phyloP scores from a whole-genome alignment of 768 basidiomycete species.

The Cystofilobasidium macerans region DNA sequence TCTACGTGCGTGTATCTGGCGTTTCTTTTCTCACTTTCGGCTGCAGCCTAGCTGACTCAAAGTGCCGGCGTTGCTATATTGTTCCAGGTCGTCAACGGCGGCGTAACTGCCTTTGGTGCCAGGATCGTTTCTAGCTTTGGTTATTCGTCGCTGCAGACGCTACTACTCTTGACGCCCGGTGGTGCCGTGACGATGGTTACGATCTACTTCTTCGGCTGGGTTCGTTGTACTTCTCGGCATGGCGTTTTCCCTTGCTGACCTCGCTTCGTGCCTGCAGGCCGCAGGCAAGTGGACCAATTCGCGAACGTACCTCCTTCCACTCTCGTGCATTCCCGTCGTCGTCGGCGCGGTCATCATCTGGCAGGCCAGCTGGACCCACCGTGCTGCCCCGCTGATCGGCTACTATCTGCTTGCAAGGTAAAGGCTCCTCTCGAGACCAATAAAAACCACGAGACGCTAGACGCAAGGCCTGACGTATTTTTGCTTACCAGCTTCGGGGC shows the following conservation, averaged over 20 bases:
- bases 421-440: background rate
- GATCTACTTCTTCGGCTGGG: background rate
- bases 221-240: too few species aligned
- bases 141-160: conserved; percentile 35
- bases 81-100: conserved; percentile 6
- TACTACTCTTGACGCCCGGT: conserved; percentile 36
- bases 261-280: conserved; percentile 16
- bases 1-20: conserved; percentile 34
- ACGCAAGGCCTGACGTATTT: background rate
- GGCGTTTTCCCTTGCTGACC: too few species aligned
- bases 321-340: conserved; percentile 38
- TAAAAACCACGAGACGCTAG: background rate
- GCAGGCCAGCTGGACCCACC: conserved; percentile 29
- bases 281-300: conserved; percentile 32
- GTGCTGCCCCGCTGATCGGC: conserved; percentile 36
- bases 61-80: too few species aligned
- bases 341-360: conserved; percentile 34
- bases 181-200: conserved; percentile 35
- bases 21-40: background rate
- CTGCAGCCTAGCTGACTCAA: too few species aligned
- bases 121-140: conserved; percentile 39
- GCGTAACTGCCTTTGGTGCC: conserved; percentile 38
- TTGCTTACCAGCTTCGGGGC: conserved; percentile 36
- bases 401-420: conserved; percentile 32
- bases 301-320: conserved; percentile 35